Evolutionary conservation across 2,329 filamentous ascomycete genomes (phyloP), one percentile per base, ranked within the genome.

Genomic region (Teratosphaeria destructans): DNA sequence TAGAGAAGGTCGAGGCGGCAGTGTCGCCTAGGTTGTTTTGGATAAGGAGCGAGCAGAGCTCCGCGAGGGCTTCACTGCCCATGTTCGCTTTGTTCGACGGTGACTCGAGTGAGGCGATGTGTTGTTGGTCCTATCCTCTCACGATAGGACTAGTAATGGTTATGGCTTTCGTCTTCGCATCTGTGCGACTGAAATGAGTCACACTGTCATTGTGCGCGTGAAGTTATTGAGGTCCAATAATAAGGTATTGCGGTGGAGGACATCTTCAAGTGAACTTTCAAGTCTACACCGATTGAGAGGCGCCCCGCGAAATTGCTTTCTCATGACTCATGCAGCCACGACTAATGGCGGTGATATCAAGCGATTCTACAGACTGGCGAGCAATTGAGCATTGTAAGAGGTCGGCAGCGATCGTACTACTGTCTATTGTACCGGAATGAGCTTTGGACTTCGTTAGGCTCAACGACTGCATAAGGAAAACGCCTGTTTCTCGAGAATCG

Each of bases 11-110:
- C 75, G 90, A 63, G 91, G 90, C 61, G 97, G 85, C 77, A 19
- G 43, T 49, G 43, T 95, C 89, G 71, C 94, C 94, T 74, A 94
- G 93, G 61, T 89, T 82, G 73, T 96, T 91, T 72, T 91, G 86
- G 64, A 97, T 87, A 64, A 96, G 82, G 72, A 95, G 85, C 78
- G 87, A 84, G 79, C 90, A 96, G 71, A 97, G 89, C 83, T 96
- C 90, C 3, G 43, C 43, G 43, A 49, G 43, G n/a, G 43, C 19
- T 23, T 49, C 43, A 23, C 43, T 49, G 5, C 43, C 43, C 43
- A 49, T 49, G 43, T 49, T 49, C 43, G 43, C 43, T 49, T 23
- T 23, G 23, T 11, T 49, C 43, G 43, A 23, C 16, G 43, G 43
- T 49, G 43, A 49, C n/a, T 49, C 43, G 43, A 49, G 43, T 49